Conservation (phyloP, 1,284 basidiomycete species). For the Hemileia vastatrix region DNA sequence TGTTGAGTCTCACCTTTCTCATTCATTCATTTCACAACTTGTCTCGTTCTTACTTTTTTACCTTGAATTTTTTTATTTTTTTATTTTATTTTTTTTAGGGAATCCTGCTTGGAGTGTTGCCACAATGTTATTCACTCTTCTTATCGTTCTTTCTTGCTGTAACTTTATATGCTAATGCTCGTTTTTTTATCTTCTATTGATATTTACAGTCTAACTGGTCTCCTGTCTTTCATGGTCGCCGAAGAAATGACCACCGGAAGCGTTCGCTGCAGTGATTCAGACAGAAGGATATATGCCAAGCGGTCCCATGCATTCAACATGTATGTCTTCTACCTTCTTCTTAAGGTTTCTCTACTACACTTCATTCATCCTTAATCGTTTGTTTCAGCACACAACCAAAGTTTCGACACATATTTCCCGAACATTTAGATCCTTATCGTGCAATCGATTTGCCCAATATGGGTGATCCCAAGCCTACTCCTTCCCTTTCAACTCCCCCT, state of each 20-base stretch:
- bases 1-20: slow-evolving; percentile 51
- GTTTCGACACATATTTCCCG: slow-evolving; percentile 5
- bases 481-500: background rate
- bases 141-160: background rate
- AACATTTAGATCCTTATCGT: slow-evolving; percentile 3
- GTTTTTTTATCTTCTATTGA: slow-evolving; percentile 40
- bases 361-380: no score
- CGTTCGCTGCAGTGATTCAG: slow-evolving; percentile 65
- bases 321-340: slow-evolving; percentile 34
- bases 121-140: slow-evolving; percentile 72
- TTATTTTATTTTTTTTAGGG: slow-evolving; percentile 52
- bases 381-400: background rate
- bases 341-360: slow-evolving; percentile 18
- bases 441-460: slow-evolving; percentile 6
- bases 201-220: slow-evolving; percentile 66
- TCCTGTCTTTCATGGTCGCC: slow-evolving; percentile 88
- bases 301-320: slow-evolving; percentile 79
- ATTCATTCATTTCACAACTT: slow-evolving; percentile 10
- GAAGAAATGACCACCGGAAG: slow-evolving; percentile 95
- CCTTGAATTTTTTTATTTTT: slow-evolving; percentile 10
- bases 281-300: slow-evolving; percentile 66
- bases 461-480: background rate
- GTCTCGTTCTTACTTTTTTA: slow-evolving; percentile 19
- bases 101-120: slow-evolving; percentile 88
- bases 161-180: background rate